These are phyloP conservation scores for Clitopilus passeckerianus DNA, from an alignment of 768 basidiomycete genomes.

Conservation along the genomic window DNA sequence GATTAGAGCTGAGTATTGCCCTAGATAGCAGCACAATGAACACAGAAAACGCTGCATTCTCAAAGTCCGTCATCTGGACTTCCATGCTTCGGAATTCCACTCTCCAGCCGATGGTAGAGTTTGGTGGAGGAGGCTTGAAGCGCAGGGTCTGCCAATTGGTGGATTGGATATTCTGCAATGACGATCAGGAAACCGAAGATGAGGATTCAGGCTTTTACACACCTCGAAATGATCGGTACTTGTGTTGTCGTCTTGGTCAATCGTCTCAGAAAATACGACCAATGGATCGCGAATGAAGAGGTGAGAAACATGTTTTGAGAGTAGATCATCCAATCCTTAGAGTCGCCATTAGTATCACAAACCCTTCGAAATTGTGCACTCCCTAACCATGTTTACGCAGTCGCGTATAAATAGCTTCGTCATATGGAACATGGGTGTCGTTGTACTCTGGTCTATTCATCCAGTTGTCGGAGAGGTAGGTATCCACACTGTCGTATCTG, in stretches of 20 bases:
- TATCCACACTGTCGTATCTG: constrained; percentile 92
- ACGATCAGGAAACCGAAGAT: constrained; percentile 2
- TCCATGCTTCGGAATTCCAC: constrained; percentile 99
- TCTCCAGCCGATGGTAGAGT: constrained; percentile 93
- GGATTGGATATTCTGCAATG: constrained; percentile 81
- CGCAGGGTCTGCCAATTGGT: constrained; percentile 99
- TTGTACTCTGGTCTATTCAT: constrained; percentile 93
- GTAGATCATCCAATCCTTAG: constrained; percentile 76
- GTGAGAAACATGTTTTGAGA: constrained; percentile 91
- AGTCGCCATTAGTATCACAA: not conserved
- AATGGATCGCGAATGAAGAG: constrained; percentile 97
- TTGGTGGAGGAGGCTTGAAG: constrained; percentile 96
- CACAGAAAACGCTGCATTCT: constrained; percentile 95
- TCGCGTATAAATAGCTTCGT: constrained; percentile 68
- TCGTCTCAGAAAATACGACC: constrained; percentile 90
- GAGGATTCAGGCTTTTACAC: constrained; percentile 6
- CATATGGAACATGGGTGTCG: constrained; percentile 77
- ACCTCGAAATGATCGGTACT: constrained; percentile 98
- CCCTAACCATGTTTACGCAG: constrained; percentile 70
- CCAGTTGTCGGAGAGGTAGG: constrained; percentile 86
- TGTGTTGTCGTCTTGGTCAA: constrained; percentile 82
- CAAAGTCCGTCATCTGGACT: constrained; percentile 97
- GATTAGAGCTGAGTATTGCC: constrained; percentile 84
- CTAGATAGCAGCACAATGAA: constrained; percentile 94
- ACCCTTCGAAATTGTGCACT: not conserved